phyloP scores from a whole-genome alignment of 2,329 filamentous ascomycete species.

The Verruconis gallopava region DNA sequence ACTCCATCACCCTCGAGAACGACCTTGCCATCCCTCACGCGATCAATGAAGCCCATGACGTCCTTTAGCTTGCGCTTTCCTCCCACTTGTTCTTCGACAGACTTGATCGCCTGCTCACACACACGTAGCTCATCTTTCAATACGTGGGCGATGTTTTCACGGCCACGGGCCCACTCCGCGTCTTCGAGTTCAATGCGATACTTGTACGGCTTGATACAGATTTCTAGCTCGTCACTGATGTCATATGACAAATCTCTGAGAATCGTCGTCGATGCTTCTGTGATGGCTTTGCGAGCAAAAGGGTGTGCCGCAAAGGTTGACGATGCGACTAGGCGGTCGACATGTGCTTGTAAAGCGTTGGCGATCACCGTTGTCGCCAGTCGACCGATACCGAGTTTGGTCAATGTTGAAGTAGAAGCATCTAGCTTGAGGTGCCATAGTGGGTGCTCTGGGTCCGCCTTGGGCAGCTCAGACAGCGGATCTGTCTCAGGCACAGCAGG shows the following conservation, averaged over 20 bases:
- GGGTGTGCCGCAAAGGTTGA: slow-evolving; percentile 86
- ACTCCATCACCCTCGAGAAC: slow-evolving; percentile 70
- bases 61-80: slow-evolving; percentile 76
- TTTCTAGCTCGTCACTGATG: slow-evolving; percentile 94
- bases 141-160: slow-evolving; percentile 67
- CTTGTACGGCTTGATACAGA: slow-evolving; percentile 98
- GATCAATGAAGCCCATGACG: slow-evolving; percentile 83
- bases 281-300: slow-evolving; percentile 85
- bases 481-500: slow-evolving; percentile 55
- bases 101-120: slow-evolving; percentile 65
- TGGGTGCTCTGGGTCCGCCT: slow-evolving; percentile 68
- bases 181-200: slow-evolving; percentile 94
- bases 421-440: slow-evolving; percentile 95
- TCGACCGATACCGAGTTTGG: slow-evolving; percentile 85
- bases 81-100: slow-evolving; percentile 64
- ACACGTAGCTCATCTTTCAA: slow-evolving; percentile 80
- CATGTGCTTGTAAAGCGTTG: slow-evolving; percentile 69
- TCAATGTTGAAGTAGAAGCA: slow-evolving; percentile 77
- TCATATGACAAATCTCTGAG: slow-evolving; percentile 91
- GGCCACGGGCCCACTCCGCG: slow-evolving; percentile 71
- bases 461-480: slow-evolving; percentile 64
- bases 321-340: slow-evolving; percentile 63
- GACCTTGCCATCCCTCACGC: slow-evolving; percentile 73
- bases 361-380: slow-evolving; percentile 87
- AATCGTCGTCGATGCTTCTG: slow-evolving; percentile 77